phyloP scores from a whole-genome alignment of 163 green algal genomes.

The Picocystis sp. region DNA sequence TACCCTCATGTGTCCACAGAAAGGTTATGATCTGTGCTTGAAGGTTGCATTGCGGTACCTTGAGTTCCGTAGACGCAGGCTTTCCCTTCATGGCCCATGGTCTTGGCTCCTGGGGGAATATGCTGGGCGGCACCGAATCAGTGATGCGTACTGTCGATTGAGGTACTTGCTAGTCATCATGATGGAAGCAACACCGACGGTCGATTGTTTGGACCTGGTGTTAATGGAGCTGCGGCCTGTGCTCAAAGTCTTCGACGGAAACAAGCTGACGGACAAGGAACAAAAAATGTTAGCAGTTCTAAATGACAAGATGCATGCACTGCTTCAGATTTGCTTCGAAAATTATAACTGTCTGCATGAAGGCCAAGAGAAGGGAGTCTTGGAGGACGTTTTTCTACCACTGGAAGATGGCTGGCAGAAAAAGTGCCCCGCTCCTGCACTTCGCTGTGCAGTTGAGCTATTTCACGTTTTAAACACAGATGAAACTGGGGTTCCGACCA shows the following conservation, averaged over 20 bases:
- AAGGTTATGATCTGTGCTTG: conserved; percentile 17
- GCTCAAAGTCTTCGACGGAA: conserved; percentile 10
- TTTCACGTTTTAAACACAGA: too few species aligned
- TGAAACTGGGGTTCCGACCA: too few species aligned
- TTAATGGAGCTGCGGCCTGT: conserved; percentile 12
- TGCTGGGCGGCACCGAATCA: conserved; percentile 11
- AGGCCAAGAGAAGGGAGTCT: conserved; percentile 10
- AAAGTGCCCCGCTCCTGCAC: conserved; percentile 12
- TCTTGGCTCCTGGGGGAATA: conserved; percentile 21
- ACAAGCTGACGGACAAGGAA: conserved; percentile 17
- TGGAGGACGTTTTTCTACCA: conserved; percentile 6
- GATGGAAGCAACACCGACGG: conserved; percentile 22
- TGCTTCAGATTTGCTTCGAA: conserved; percentile 20
- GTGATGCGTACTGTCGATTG: conserved; percentile 13
- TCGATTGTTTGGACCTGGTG: conserved; percentile 19
- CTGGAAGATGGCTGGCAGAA: background rate
- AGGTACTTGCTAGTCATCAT: conserved; percentile 24
- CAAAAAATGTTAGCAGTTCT: conserved; percentile 15
- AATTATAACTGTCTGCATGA: conserved; percentile 24
- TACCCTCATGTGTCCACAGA: too few species aligned
- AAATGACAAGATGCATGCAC: conserved; percentile 13
- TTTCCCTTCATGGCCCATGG: conserved; percentile 19
- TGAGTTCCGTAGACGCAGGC: conserved; percentile 15
- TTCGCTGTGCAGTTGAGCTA: conserved; percentile 15
- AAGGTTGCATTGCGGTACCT: conserved; percentile 10